Percentiles rank a stretch among this genome's conserved stretches.
phyloP scores from a whole-genome alignment of 257 asterid species.

The Solanum etuberosum region DNA sequence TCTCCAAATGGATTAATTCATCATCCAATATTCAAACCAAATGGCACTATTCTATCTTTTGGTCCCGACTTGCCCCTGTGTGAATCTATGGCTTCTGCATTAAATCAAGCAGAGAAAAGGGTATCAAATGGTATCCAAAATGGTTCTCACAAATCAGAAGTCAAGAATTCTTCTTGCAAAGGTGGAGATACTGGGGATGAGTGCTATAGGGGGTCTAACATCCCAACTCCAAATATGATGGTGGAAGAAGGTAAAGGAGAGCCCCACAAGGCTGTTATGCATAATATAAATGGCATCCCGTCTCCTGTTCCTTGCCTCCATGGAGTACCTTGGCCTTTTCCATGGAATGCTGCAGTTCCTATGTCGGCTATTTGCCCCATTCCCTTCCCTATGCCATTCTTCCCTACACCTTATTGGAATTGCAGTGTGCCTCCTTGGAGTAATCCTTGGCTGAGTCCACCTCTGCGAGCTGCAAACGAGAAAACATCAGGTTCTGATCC shows the following conservation, averaged over 20 bases:
- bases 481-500: conserved; percentile 10
- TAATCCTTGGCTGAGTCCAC: conserved; percentile 39
- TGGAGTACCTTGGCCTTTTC: conserved; percentile 52
- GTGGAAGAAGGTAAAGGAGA: conserved; percentile 10
- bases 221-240: conserved; percentile 13
- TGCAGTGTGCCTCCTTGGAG: conserved; percentile 49
- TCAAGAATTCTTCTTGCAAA: conserved; percentile 7
- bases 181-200: conserved; percentile 29
- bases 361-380: conserved; percentile 47
- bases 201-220: conserved; percentile 25
- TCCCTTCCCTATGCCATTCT: conserved; percentile 41
- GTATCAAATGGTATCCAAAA: conserved; percentile 10
- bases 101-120: conserved; percentile 29
- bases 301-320: conserved; percentile 45
- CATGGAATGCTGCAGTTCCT: conserved; percentile 33
- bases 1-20: conserved; percentile 30
- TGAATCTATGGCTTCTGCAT: conserved; percentile 41
- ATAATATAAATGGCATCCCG: conserved; percentile 26
- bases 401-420: conserved; percentile 60
- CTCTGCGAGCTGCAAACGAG: conserved; percentile 17
- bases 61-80: conserved; percentile 34
- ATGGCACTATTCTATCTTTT: conserved; percentile 62
- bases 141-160: conserved; percentile 14
- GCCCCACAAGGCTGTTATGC: conserved; percentile 21
- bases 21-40: conserved; percentile 29